Base-by-base conservation (phyloP, 2,329 filamentous ascomycete genomes). In the Scolecobasidium constrictum region DNA sequence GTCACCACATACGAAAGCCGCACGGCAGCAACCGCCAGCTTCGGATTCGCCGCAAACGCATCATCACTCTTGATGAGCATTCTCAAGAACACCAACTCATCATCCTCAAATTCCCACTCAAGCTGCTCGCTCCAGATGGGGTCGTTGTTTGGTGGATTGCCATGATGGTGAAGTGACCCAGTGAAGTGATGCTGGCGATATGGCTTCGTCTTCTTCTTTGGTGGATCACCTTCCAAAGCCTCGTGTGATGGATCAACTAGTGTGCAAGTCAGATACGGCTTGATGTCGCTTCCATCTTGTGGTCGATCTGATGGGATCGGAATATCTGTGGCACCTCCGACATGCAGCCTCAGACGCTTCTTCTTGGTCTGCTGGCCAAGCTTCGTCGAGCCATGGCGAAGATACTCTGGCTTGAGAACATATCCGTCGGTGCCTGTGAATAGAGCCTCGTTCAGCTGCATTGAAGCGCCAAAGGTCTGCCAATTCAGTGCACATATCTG, bases 401-500 rank as follows among this genome's bases (percentile, higher is more conserved):
- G 77, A 56, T 87, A 85, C 26, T 79, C 75, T 1, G 88, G 87
- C 62, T 95, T 95, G 47, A 92, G 69, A 2, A 88, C 77, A 84
- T 86, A 95, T 33, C 90, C 88, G 33, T 75, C 67, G 39, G 84
- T 82, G 7, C 78, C 83, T 2, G 78, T 74, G 61, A 94, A 94
- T 85, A 94, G 92, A 52, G 78, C 88, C 56, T 92, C 80, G 56
- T 95, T 95, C 11, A 94, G 73, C 90, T 95, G 95, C 81, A 93
- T 93, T 22, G 86, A 87, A 51, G 86, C 83, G 54, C 94, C 87
- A 60, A 83, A 80, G 47, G 80, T 81, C 61, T 96, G 88, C 86
- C 88, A 96, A 63, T 95, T 95, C 47, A 96, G 68, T 0, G 88
- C 88, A 2, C 92, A 86, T 51, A 95, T 81, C 61, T 95, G 88